Conservation (phyloP, 1,139 yeast genomes). For the Debaryomyces singareniensis region DNA sequence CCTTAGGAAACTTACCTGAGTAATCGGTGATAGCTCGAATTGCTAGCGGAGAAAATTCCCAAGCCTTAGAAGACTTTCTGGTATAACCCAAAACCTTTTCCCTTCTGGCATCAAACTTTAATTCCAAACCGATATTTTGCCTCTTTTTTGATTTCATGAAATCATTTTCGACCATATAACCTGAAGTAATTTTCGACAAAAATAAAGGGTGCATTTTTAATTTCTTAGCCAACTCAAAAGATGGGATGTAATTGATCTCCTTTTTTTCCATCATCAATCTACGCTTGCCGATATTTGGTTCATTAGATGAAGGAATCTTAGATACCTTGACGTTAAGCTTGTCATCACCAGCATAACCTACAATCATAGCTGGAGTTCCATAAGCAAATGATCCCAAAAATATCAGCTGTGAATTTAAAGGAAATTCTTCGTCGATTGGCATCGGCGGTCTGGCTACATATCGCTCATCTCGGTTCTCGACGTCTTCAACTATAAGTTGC, state of each 20-base stretch:
- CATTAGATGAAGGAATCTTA: constrained; percentile 44
- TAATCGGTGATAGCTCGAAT: constrained; percentile 60
- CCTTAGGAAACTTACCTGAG: constrained; percentile 50
- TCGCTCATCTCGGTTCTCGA: constrained; percentile 68
- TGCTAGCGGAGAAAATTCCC: constrained; percentile 85
- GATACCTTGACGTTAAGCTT: constrained; percentile 48
- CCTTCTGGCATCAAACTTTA: constrained; percentile 75
- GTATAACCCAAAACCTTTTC: constrained; percentile 87
- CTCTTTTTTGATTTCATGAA: constrained; percentile 35
- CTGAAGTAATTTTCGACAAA: constrained; percentile 73
- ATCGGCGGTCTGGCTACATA: constrained; percentile 66
- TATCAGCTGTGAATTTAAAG: constrained; percentile 64
- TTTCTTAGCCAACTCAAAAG: constrained; percentile 58
- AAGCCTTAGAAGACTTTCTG: constrained; percentile 56
- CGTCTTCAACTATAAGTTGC: constrained; percentile 73
- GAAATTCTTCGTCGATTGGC: constrained; percentile 79
- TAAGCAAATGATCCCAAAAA: constrained; percentile 85
- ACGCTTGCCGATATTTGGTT: constrained; percentile 57
- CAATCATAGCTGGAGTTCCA: constrained; percentile 76
- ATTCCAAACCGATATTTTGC: constrained; percentile 75
- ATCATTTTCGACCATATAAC: constrained; percentile 52
- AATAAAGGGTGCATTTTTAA: constrained; percentile 57
- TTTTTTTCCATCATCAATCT: constrained; percentile 53
- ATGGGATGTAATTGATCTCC: constrained; percentile 57
- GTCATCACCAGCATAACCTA: constrained; percentile 51